Percentiles rank a stretch among this genome's conserved stretches.
Evolutionary conservation across 768 basidiomycete species (phyloP).

Genomic region (Suillus weaverae): DNA sequence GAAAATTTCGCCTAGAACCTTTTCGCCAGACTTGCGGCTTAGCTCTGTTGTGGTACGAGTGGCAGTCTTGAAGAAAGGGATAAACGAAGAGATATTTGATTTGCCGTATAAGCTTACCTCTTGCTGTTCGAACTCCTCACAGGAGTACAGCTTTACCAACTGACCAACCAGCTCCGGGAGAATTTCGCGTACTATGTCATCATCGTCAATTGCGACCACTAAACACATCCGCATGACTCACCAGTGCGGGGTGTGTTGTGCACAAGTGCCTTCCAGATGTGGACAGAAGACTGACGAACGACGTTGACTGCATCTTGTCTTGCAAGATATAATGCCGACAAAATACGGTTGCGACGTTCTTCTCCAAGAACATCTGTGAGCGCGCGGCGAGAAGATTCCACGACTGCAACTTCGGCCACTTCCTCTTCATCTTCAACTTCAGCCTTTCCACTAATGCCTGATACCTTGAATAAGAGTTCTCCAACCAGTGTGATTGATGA

Average conservation of each 20-base stretch:
- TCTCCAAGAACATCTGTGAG: slow-evolving; percentile 85
- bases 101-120: slow-evolving; percentile 53
- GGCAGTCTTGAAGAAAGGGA: slow-evolving; percentile 65
- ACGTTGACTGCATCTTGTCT: slow-evolving; percentile 89
- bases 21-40: slow-evolving; percentile 94
- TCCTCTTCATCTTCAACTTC: slow-evolving; percentile 73
- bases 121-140: slow-evolving; percentile 81
- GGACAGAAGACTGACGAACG: slow-evolving; percentile 88
- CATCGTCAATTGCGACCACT: slow-evolving; percentile 1
- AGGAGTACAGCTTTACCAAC: slow-evolving; percentile 75
- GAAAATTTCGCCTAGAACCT: slow-evolving; percentile 81
- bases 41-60: slow-evolving; percentile 83
- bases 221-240: slow-evolving; percentile 33
- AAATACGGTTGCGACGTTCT: slow-evolving; percentile 87
- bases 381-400: slow-evolving; percentile 82
- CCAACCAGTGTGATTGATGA: slow-evolving; percentile 95
- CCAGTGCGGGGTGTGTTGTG: slow-evolving; percentile 92
- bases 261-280: slow-evolving; percentile 98
- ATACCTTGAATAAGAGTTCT: slow-evolving; percentile 93
- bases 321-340: slow-evolving; percentile 89
- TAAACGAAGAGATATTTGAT: slow-evolving; percentile 6
- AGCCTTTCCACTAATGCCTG: slow-evolving; percentile 90
- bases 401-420: slow-evolving; percentile 58
- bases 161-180: slow-evolving; percentile 81
- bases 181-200: slow-evolving; percentile 75